Percentiles rank a stretch among this genome's conserved stretches.
phyloP scores from a whole-genome alignment of 2,329 filamentous ascomycete genomes.

The Fusarium cicatricum region DNA sequence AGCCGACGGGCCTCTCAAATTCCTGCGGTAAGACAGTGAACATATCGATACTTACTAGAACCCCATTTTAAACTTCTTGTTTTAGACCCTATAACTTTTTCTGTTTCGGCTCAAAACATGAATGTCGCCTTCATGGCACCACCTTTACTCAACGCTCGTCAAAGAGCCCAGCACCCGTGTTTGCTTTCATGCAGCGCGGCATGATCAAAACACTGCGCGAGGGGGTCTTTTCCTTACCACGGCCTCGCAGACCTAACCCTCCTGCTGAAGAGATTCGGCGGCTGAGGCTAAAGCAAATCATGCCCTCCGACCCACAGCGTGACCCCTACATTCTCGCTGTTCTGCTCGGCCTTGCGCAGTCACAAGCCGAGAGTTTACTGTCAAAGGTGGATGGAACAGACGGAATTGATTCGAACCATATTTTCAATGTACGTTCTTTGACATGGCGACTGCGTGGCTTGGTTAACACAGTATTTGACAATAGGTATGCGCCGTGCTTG shows the following conservation, averaged over 20 bases:
- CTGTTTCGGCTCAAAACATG: conserved; percentile 29
- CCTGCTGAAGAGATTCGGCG: conserved; percentile 24
- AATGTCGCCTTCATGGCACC: conserved; percentile 36
- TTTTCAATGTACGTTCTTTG: conserved; percentile 26
- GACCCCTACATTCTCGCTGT: conserved; percentile 40
- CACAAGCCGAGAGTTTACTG: conserved; percentile 24
- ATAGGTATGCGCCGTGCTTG: conserved; percentile 28
- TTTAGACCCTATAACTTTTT: conserved; percentile 40
- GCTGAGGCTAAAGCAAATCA: conserved; percentile 30
- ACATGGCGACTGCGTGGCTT: not conserved
- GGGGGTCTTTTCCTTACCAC: conserved; percentile 24
- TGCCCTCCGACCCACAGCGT: conserved; percentile 28
- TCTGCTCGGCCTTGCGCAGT: conserved; percentile 36
- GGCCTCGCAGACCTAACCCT: conserved; percentile 22
- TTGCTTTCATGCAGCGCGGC: conserved; percentile 37
- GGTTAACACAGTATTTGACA: not conserved
- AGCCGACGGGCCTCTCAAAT: conserved; percentile 28
- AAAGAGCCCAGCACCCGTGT: conserved; percentile 14
- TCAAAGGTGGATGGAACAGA: not conserved
- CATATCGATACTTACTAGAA: not conserved
- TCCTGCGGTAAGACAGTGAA: conserved; percentile 23
- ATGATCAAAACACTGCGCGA: conserved; percentile 34
- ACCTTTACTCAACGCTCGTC: conserved; percentile 24
- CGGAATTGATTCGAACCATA: not conserved
- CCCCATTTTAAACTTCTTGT: no score